Evolutionary conservation across 768 basidiomycete genomes (phyloP).

Genomic region (Scleroderma bovista): DNA sequence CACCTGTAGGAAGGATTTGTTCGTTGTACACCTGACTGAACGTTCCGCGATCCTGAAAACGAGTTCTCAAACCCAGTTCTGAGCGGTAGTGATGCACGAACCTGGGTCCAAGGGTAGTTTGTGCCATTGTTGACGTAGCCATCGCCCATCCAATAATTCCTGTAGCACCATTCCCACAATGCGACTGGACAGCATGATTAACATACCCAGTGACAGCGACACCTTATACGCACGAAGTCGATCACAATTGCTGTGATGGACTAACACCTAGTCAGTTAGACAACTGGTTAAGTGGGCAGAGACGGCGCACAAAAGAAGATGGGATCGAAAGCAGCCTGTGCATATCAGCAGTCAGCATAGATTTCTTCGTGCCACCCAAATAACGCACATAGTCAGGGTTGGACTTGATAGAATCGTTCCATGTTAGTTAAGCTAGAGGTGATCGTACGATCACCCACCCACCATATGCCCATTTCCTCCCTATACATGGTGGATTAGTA

Average conservation of each 20-base stretch:
- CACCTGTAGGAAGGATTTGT: slow-evolving; percentile 14
- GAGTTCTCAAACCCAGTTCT: background rate
- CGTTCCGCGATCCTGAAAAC: slow-evolving; percentile 14
- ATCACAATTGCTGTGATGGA: slow-evolving; percentile 22
- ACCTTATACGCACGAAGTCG: slow-evolving; percentile 13
- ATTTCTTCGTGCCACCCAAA: background rate
- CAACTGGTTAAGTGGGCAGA: background rate
- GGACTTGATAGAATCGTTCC: slow-evolving; percentile 6
- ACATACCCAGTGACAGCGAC: no score
- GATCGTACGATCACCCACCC: slow-evolving; percentile 1
- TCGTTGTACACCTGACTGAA: slow-evolving; percentile 19
- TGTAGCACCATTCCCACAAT: slow-evolving; percentile 27
- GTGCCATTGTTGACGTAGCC: slow-evolving; percentile 13
- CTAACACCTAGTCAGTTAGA: slow-evolving; percentile 4
- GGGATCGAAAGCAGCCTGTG: slow-evolving; percentile 20
- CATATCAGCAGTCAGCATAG: background rate
- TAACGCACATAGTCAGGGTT: slow-evolving; percentile 19
- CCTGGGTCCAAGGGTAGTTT: slow-evolving; percentile 19
- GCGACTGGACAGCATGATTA: slow-evolving; percentile 12
- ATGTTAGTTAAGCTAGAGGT: background rate
- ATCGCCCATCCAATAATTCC: slow-evolving; percentile 22
- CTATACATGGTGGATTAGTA: background rate
- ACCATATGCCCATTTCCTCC: slow-evolving; percentile 18
- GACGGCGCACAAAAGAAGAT: slow-evolving; percentile 19
- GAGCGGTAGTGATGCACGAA: background rate